Evolutionary conservation across 2,329 filamentous ascomycete genomes (phyloP).

Genomic region (Byssochlamys sp.): DNA sequence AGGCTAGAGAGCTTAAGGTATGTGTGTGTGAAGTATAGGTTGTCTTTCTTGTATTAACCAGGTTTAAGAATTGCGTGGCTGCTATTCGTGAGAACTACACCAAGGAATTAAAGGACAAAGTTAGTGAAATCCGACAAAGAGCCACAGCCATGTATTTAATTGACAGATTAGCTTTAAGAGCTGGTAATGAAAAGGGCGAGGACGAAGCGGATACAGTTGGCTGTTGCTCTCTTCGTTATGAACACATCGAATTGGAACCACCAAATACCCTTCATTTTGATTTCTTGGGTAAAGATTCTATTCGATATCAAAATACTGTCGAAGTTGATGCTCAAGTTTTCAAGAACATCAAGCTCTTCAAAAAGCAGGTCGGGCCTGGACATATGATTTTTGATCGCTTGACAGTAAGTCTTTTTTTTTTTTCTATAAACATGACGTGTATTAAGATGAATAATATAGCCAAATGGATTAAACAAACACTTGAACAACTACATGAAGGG

Average conservation of each 20-base stretch:
- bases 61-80: slow-evolving; percentile 92
- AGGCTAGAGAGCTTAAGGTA: slow-evolving; percentile 88
- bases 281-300: slow-evolving; percentile 96
- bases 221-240: slow-evolving; percentile 93
- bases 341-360: slow-evolving; percentile 98
- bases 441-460: slow-evolving; percentile 41
- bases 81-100: slow-evolving; percentile 85
- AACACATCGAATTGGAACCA: slow-evolving; percentile 82
- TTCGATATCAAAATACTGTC: slow-evolving; percentile 90
- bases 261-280: slow-evolving; percentile 92
- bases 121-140: slow-evolving; percentile 90
- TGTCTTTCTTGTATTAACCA: too few relatives aligned
- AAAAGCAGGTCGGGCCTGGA: slow-evolving; percentile 86
- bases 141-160: slow-evolving; percentile 97
- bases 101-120: slow-evolving; percentile 72
- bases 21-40: too few relatives aligned
- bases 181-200: slow-evolving; percentile 94
- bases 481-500: slow-evolving; percentile 88
- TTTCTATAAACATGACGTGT: slow-evolving; percentile 5
- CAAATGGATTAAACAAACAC: slow-evolving; percentile 92
- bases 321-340: slow-evolving; percentile 86
- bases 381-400: slow-evolving; percentile 95
- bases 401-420: slow-evolving; percentile 49
- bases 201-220: slow-evolving; percentile 97
- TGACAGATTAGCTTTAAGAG: slow-evolving; percentile 90